Percentiles rank a stretch among this genome's conserved stretches.
phyloP scores from a whole-genome alignment of 2,329 filamentous ascomycete genomes.

The Colletotrichum tofieldiae region DNA sequence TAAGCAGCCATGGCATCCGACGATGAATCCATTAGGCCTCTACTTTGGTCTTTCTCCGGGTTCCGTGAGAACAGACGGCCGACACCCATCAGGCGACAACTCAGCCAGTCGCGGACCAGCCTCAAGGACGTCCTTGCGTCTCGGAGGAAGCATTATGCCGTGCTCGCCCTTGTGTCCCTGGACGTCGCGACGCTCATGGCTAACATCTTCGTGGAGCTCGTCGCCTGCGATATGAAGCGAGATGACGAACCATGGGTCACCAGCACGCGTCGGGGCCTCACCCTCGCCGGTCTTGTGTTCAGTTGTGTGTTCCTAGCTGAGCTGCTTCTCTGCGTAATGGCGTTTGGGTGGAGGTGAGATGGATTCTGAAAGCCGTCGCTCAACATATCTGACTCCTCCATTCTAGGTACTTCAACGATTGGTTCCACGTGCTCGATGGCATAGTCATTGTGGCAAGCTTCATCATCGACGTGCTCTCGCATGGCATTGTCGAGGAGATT shows the following conservation, averaged over 20 bases:
- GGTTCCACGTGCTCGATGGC: slow-evolving; percentile 77
- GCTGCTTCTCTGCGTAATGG: slow-evolving; percentile 71
- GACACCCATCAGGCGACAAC: slow-evolving; percentile 36
- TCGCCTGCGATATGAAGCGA: slow-evolving; percentile 63
- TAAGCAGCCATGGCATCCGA: slow-evolving; percentile 32
- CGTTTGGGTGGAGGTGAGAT: slow-evolving; percentile 72
- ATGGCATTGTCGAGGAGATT: slow-evolving; percentile 74
- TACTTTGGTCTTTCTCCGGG: slow-evolving; percentile 40
- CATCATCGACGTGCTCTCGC: slow-evolving; percentile 72
- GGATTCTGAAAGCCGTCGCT: slow-evolving; percentile 1
- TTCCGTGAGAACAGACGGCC: slow-evolving; percentile 38
- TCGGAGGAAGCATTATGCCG: slow-evolving; percentile 61
- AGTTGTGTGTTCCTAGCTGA: slow-evolving; percentile 77
- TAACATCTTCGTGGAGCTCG: slow-evolving; percentile 65
- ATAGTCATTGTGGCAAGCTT: slow-evolving; percentile 75
- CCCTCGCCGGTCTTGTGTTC: slow-evolving; percentile 70
- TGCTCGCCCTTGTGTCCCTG: slow-evolving; percentile 61
- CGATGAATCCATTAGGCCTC: slow-evolving; percentile 35
- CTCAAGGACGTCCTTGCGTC: slow-evolving; percentile 47
- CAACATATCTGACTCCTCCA: slow-evolving; percentile 31
- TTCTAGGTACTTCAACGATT: slow-evolving; percentile 68
- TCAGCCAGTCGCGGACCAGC: slow-evolving; percentile 36
- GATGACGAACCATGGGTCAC: slow-evolving; percentile 60
- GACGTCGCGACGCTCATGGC: slow-evolving; percentile 62
- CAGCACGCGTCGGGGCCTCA: slow-evolving; percentile 58